Base-by-base conservation (phyloP, 208 protist species). In the Trypanosoma avium region DNA sequence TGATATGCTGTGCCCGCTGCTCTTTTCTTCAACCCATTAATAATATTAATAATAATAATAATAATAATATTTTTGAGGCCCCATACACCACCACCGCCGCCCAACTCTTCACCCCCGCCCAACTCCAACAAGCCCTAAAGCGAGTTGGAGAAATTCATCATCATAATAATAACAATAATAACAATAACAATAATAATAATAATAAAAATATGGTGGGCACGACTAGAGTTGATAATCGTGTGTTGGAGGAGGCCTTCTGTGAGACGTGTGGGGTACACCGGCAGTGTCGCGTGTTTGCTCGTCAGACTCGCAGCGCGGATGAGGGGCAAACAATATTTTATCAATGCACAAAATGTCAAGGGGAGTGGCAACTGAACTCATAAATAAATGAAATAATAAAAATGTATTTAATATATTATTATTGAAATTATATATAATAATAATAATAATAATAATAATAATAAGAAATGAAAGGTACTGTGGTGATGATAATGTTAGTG, bases 291-390 rank as follows among this genome's bases (percentile, higher is more conserved):
- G 85, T 84, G 26, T 95, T 92, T 45, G 81, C 87, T 27, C 79
- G 88, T 32, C 92, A 97, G 61, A 97, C 86, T 21, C 83, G 92
- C 27, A 86, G 90, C 61, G 92, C 92, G 1, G 92, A 97, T 78
- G 92, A 97, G 65, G 92, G 92, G 7, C 92, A 97, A 70, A 97
- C 92, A 1, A 92, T 94, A 57, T 96, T 96, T 57, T 96, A 86
- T 53, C 81, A 92, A 73, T 97, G 92, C 67, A 94, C 88, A 21
- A 81, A 80, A 50, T 97, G 92, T 64, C n/a, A 48, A 19, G 73
- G 71, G 6, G 84, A 90, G 77, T 97, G 92, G 92, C 87, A 92
- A 75, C 81, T 89, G 47, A 94, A 95, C 62, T 97, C 92, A n/a
- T 97, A 84, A 70, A 7, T 33, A 46, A 42, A 45, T 27, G 21